Conservation (phyloP, 495 filamentous ascomycete species). For the Aspergillus bertholletiae region DNA sequence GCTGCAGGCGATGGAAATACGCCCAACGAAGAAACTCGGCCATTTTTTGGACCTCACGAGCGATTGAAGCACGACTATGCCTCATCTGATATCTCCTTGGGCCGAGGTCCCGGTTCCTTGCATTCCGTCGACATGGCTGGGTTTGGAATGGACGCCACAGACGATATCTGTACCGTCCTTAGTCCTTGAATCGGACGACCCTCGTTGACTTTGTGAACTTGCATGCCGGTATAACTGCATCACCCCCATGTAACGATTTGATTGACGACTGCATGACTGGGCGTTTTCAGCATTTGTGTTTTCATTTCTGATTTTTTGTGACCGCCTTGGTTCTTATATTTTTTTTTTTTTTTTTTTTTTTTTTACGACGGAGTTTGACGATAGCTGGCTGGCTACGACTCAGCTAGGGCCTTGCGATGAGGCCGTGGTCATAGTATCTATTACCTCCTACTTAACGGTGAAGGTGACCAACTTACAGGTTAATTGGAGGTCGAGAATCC, state of each 20-base stretch:
- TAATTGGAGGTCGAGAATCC: constrained; percentile 1
- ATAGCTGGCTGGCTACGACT: constrained; percentile 38
- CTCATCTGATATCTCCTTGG: constrained; percentile 45
- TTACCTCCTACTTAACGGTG: not conserved
- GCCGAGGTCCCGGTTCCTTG: constrained; percentile 43
- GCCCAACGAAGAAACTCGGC: constrained; percentile 46
- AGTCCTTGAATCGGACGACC: constrained; percentile 33
- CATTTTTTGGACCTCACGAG: constrained; percentile 47
- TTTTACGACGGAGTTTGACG: constrained; percentile 31
- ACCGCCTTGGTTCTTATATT: constrained; percentile 18
- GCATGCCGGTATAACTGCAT: constrained; percentile 35
- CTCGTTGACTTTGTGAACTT: constrained; percentile 18
- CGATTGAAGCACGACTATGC: constrained; percentile 50
- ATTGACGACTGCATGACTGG: constrained; percentile 48
- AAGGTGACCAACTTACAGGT: not conserved
- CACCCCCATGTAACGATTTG: constrained; percentile 45
- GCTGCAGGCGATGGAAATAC: constrained; percentile 46
- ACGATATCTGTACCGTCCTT: constrained; percentile 36
- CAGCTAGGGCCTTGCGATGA: constrained; percentile 16
- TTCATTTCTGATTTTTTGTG: constrained; percentile 4
- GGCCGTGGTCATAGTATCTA: constrained; percentile 10
- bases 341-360: constrained; percentile 30
- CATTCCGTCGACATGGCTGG: constrained; percentile 50
- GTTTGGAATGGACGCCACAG: constrained; percentile 40
- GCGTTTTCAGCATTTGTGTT: constrained; percentile 34